Evolutionary conservation across 305 asterid species (phyloP).

Genomic region (Fraxinus greggii): DNA sequence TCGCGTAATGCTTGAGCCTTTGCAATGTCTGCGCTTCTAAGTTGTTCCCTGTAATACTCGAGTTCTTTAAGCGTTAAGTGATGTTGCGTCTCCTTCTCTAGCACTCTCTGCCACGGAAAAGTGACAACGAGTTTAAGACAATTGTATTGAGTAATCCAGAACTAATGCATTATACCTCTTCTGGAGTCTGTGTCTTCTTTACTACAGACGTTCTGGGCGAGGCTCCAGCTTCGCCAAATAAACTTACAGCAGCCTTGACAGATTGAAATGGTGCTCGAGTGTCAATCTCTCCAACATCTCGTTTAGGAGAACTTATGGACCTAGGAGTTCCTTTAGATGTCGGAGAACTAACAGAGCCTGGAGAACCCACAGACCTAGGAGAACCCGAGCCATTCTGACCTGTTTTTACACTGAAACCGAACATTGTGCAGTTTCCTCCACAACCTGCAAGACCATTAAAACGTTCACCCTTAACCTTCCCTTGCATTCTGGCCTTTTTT

Average conservation of each 20-base stretch:
- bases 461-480: background rate
- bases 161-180: constrained; percentile 50
- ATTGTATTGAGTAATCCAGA: background rate
- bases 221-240: constrained; percentile 60
- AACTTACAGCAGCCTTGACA: constrained; percentile 81
- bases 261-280: constrained; percentile 90
- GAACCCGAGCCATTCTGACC: constrained; percentile 57
- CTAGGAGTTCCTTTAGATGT: constrained; percentile 33
- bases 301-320: constrained; percentile 44
- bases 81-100: constrained; percentile 85
- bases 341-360: constrained; percentile 34
- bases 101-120: constrained; percentile 50
- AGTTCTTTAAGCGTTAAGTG: constrained; percentile 66
- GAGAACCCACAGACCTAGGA: constrained; percentile 35
- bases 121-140: background rate
- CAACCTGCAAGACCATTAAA: background rate
- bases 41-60: constrained; percentile 59
- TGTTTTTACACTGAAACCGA: constrained; percentile 52
- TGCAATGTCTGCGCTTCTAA: constrained; percentile 46
- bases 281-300: constrained; percentile 79
- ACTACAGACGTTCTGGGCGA: constrained; percentile 54
- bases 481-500: background rate
- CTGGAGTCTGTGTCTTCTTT: constrained; percentile 55
- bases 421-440: constrained; percentile 38
- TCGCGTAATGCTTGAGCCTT: constrained; percentile 61